Percentiles rank a stretch among this genome's conserved stretches.
These are phyloP conservation scores for Hordeum vulgare DNA, from an alignment of 176 grass and related monocot genomes.

Conservation along the genomic window DNA sequence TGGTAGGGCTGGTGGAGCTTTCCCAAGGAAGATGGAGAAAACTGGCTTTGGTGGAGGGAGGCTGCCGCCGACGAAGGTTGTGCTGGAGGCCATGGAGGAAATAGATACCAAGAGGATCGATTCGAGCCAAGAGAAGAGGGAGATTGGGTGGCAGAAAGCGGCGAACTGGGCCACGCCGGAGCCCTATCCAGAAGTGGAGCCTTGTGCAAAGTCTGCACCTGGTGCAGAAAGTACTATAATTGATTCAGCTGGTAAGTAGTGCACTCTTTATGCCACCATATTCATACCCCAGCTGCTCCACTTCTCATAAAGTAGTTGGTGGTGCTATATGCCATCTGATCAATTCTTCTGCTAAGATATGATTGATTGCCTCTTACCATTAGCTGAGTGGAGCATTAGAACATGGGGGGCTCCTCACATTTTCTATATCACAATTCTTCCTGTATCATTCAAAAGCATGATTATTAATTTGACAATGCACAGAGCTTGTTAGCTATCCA, in stretches of 20 bases:
- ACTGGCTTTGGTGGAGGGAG: conserved; percentile 25
- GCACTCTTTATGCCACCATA: neutral
- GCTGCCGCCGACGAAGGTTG: conserved; percentile 59
- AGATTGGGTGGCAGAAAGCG: conserved; percentile 49
- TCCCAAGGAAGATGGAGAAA: conserved; percentile 49
- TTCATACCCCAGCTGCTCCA: neutral
- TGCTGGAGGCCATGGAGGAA: conserved; percentile 79
- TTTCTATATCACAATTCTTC: neutral
- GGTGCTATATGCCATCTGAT: neutral
- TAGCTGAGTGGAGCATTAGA: conserved; percentile 5
- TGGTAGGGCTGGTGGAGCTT: conserved; percentile 23
- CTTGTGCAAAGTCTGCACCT: conserved; percentile 34
- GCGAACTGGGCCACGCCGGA: conserved; percentile 42
- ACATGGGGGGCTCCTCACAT: neutral
- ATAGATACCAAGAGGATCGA: conserved; percentile 88
- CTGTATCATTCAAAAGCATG: neutral
- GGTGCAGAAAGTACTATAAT: conserved; percentile 31
- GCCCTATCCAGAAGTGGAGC: conserved; percentile 46
- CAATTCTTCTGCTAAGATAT: neutral
- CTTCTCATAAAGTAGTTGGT: neutral
- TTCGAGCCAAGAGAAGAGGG: conserved; percentile 64
- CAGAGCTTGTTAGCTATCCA: neutral
- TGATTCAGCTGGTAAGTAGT: conserved; percentile 65
- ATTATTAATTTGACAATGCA: neutral
- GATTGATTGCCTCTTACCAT: neutral